Evolutionary conservation across 371 early-diverging fungal species (phyloP).

Genomic region (Saksenaea oblongispora): DNA sequence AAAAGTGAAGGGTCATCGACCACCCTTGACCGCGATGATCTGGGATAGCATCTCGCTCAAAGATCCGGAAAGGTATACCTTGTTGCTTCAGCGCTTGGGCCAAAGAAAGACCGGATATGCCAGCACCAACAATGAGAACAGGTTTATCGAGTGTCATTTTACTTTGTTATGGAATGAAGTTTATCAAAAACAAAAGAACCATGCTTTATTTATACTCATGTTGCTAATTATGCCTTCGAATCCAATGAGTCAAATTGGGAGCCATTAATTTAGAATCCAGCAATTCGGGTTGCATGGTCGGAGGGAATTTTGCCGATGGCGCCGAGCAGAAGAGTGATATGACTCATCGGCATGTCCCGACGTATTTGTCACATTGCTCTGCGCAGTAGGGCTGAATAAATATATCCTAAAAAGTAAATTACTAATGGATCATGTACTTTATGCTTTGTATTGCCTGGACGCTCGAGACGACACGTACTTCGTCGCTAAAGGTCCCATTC

Average conservation of each 20-base stretch:
- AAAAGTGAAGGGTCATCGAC: constrained; percentile 8
- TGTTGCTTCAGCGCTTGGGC: constrained; percentile 34
- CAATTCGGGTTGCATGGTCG: not conserved
- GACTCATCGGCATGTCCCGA: not conserved
- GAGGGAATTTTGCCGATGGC: not conserved
- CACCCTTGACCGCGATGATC: constrained; percentile 25
- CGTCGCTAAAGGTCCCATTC: too few relatives aligned
- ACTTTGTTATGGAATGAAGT: not conserved
- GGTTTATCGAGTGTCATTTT: constrained; percentile 3
- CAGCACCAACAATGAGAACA: constrained; percentile 11
- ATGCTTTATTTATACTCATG: not conserved
- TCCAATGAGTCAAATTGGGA: not conserved
- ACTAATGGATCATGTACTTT: too few relatives aligned
- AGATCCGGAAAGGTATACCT: constrained; percentile 31
- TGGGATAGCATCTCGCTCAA: constrained; percentile 29
- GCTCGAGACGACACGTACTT: too few relatives aligned
- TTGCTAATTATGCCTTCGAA: not conserved
- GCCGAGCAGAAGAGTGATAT: not conserved
- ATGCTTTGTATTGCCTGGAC: too few relatives aligned
- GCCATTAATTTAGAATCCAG: not conserved
- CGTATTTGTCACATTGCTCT: not conserved
- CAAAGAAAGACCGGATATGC: constrained; percentile 25
- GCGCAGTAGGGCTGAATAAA: not conserved
- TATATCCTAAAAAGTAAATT: too few relatives aligned
- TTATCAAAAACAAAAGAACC: not conserved